These are phyloP conservation scores for Stephania cephalantha DNA, from an alignment of 164 flowering plant genomes.

Conservation along the genomic window DNA sequence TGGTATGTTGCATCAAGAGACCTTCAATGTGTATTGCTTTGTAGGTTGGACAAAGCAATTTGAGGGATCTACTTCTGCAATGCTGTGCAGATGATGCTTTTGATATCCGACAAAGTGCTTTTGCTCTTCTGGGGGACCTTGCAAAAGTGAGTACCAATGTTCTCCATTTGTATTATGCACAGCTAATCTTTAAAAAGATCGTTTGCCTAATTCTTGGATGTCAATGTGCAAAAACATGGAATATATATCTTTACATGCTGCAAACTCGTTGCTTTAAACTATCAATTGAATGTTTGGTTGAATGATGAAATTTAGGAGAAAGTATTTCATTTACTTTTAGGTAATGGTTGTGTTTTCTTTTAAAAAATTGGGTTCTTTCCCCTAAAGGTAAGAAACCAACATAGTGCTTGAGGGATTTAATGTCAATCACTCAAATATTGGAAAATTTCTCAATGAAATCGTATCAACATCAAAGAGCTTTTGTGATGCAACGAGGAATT, in stretches of 20 bases:
- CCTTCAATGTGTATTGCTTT: constrained; percentile 4
- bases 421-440: too few relatives aligned
- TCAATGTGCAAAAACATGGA: too few relatives aligned
- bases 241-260: too few relatives aligned
- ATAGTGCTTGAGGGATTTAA: too few relatives aligned
- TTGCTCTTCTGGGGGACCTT: constrained; percentile 98
- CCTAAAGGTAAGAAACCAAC: not conserved
- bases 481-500: too few relatives aligned
- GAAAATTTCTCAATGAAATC: too few relatives aligned
- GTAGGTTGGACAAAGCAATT: constrained; percentile 76
- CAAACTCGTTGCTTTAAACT: too few relatives aligned
- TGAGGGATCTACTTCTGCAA: constrained; percentile 84
- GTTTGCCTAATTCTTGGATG: too few relatives aligned
- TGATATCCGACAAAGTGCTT: constrained; percentile 92
- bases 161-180: not conserved
- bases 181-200: not conserved
- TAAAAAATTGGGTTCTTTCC: not conserved
- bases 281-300: not conserved
- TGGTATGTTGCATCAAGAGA: not conserved
- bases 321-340: not conserved
- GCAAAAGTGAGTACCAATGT: constrained; percentile 63
- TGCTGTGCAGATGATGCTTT: constrained; percentile 89
- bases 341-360: not conserved
- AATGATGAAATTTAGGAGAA: not conserved
- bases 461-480: too few relatives aligned